Evolutionary conservation across 306 rosid genomes (phyloP), one percentile per base, ranked within the genome.

Genomic region (Trifolium dubium): DNA sequence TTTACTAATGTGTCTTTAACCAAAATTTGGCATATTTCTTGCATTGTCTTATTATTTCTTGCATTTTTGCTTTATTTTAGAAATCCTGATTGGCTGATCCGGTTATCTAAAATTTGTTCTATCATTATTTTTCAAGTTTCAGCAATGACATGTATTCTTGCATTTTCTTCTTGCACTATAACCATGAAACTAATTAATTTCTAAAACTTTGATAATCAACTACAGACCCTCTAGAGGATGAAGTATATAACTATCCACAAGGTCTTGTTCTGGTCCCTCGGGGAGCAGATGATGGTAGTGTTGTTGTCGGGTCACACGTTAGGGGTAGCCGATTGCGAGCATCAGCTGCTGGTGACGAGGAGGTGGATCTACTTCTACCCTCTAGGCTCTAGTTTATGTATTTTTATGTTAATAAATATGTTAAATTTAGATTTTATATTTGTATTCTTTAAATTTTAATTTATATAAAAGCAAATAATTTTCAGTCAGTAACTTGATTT

Each of bases 311-410:
- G 31, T 69, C 99, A 14, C 99, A 94, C 75, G 78, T 94, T 68
- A 86, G 99, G 84, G 99, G 97, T 79, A 92, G 96, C 82, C 87
- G 99, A 69, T 78, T 94, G 80, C 88, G 99, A 86, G 99, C 98
- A 62, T 93, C 98, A n/a, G 73, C 99, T 75, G 95, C 95, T 10
- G 97, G 97, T 40, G 86, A 87, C 13, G 99, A 87, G 87, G 97
- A 92, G 86, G 99, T 94, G 28, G 99, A 94, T 83, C 97, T 94
- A 66, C 96, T 94, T 53, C 84, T 94, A 46, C 99, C 99, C 2
- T n/a, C n/a, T n/a, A n/a, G n/a, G n/a, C n/a, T n/a, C n/a, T n/a
- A n/a, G n/a, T n/a, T n/a, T n/a, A n/a, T n/a, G 10, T 2, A 47
- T 59, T 31, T 59, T 37, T 54, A 15, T 55, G 8, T 44, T 46